These are phyloP conservation scores for Phymatotrichopsis omnivora DNA, from an alignment of 2,329 filamentous ascomycete genomes.

Conservation along the genomic window DNA sequence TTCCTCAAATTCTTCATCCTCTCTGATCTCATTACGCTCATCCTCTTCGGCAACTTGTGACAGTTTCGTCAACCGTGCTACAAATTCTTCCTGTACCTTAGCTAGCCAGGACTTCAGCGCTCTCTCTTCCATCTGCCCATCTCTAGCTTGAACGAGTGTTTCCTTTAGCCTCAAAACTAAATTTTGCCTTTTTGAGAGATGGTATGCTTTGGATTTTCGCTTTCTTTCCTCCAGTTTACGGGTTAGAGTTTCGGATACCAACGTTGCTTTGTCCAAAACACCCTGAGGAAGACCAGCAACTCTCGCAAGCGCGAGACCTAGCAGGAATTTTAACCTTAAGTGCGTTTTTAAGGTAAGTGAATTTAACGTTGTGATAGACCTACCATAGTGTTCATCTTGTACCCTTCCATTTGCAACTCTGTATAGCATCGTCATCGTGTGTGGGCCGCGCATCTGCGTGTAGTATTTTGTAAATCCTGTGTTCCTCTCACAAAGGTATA, in stretches of 20 bases:
- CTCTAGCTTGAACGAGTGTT: slow-evolving; percentile 28
- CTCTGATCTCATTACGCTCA: not conserved
- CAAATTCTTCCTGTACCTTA: slow-evolving; percentile 30
- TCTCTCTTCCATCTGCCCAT: slow-evolving; percentile 28
- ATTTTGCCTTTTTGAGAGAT: slow-evolving; percentile 25
- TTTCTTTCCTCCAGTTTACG: slow-evolving; percentile 23
- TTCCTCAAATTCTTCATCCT: not conserved
- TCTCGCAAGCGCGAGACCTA: slow-evolving; percentile 28
- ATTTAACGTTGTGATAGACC: slow-evolving; percentile 36
- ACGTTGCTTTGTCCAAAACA: slow-evolving; percentile 26
- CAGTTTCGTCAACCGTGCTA: slow-evolving; percentile 23
- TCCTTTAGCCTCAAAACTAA: slow-evolving; percentile 29
- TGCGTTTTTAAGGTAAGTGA: not conserved
- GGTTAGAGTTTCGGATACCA: slow-evolving; percentile 26
- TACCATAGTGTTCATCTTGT: slow-evolving; percentile 66
- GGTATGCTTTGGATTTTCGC: slow-evolving; percentile 19
- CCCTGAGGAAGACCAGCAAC: slow-evolving; percentile 26
- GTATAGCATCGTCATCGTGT: slow-evolving; percentile 77
- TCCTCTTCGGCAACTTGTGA: slow-evolving; percentile 11
- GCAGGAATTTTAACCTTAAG: slow-evolving; percentile 1
- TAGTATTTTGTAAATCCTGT: slow-evolving; percentile 33
- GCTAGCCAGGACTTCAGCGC: slow-evolving; percentile 25
- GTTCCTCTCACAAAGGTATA: not conserved
- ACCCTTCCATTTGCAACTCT: slow-evolving; percentile 64
- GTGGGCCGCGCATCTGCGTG: slow-evolving; percentile 37